Percentiles rank a stretch among this genome's conserved stretches.
phyloP scores from a whole-genome alignment of 345 rosid species.

The Mangifera indica region DNA sequence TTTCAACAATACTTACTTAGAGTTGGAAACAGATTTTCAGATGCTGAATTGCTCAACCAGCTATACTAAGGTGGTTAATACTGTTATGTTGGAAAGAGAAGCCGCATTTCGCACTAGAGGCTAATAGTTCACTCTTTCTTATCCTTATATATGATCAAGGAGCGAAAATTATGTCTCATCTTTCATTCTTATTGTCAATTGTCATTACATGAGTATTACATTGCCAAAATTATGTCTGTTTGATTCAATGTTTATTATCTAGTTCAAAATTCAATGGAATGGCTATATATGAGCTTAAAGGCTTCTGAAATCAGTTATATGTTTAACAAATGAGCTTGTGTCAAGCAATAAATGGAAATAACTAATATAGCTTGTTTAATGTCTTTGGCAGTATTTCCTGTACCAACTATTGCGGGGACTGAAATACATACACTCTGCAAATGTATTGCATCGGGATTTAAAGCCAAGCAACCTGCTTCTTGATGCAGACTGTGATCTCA shows the following conservation, averaged over 20 bases:
- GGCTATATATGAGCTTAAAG: neutral
- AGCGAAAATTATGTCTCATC: neutral
- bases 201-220: neutral
- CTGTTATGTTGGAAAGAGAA: neutral
- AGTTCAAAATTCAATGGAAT: neutral
- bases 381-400: conserved; percentile 61
- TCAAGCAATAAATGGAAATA: neutral
- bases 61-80: neutral
- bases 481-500: conserved; percentile 64
- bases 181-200: neutral
- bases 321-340: neutral
- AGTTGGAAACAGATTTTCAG: neutral
- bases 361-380: neutral
- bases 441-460: conserved; percentile 82
- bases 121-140: neutral
- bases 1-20: neutral
- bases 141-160: neutral
- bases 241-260: neutral
- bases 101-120: neutral
- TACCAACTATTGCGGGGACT: conserved; percentile 82
- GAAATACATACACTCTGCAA: conserved; percentile 78
- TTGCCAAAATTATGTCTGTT: neutral
- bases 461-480: conserved; percentile 87
- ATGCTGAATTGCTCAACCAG: neutral
- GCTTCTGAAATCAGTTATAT: neutral